Conservation (phyloP, 805 yeast species). For the Allodekkera sacchari region DNA sequence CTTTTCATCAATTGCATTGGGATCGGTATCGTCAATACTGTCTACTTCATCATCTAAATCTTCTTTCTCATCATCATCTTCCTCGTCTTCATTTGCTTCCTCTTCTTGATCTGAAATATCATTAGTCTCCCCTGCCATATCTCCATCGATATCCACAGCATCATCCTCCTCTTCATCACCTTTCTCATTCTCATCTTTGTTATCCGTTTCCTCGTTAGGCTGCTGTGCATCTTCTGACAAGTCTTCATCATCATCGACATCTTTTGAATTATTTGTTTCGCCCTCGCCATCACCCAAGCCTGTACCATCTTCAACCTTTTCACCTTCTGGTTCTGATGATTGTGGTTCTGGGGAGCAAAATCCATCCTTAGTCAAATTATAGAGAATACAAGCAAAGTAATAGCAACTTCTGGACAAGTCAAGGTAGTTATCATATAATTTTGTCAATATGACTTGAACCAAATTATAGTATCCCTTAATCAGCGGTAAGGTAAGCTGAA, state of each 20-base stretch:
- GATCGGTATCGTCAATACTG: conserved; percentile 82
- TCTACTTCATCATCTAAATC: conserved; percentile 87
- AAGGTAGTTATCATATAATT: conserved; percentile 39
- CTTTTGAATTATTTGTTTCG: conserved; percentile 70
- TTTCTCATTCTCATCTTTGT: conserved; percentile 50
- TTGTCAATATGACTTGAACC: conserved; percentile 32
- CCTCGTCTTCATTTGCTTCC: conserved; percentile 39
- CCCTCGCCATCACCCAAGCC: conserved; percentile 87
- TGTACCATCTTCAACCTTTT: conserved; percentile 71
- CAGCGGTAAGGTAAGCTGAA: conserved; percentile 54
- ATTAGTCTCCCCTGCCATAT: conserved; percentile 91
- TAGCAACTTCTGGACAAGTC: conserved; percentile 55
- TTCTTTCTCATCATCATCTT: conserved; percentile 53
- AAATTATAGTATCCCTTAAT: conserved; percentile 50
- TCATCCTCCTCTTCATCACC: conserved; percentile 69
- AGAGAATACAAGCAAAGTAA: conserved; percentile 46
- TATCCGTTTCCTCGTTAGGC: conserved; percentile 58
- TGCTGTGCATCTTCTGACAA: conserved; percentile 66
- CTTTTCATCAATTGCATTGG: conserved; percentile 91
- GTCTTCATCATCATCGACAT: conserved; percentile 88
- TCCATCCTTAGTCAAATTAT: conserved; percentile 64
- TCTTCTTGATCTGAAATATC: conserved; percentile 61
- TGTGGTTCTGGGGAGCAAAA: conserved; percentile 90
- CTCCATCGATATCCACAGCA: conserved; percentile 93
- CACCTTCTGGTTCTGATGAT: conserved; percentile 39